Base-by-base conservation (phyloP, 208 protist genomes). In the Jaenimonas drosophilae region DNA sequence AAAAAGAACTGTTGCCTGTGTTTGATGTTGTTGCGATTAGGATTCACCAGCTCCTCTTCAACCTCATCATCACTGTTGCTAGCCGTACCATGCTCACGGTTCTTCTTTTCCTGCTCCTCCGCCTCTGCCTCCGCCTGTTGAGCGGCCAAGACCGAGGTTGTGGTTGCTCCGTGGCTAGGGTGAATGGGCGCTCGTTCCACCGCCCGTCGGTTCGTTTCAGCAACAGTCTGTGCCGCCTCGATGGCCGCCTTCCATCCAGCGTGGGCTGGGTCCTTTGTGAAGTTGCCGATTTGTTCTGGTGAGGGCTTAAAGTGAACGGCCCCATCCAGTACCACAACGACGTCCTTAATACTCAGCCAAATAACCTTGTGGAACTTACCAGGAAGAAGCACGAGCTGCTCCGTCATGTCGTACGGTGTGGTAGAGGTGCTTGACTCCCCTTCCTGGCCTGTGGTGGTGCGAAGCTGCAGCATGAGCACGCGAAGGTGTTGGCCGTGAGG, bases 281-380 rank as follows among this genome's bases (percentile, higher is more conserved):
- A 88, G 30, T 54, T 67, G 34, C 71, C 68, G 28, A 88, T 21
- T 47, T 92, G 83, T 42, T 82, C 75, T 4, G 78, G 79, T 2
- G 83, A 88, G 17, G 74, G 78, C 34, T 92, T 92, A 33, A 75
- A 70, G n/a, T 58, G 49, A 0, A 92, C 64, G 2, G 54, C 59
- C 27, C 59, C 48, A 46, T 88, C 73, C 2, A 50, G 52, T 25
- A 92, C 67, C 3, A 92, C 74, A 11, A 92, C 55, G 23, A 92
- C 57, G 37, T 92, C 78, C 41, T 72, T 73, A 26, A 88, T 73
- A 32, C 56, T 53, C 2, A 92, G 59, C 79, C 83, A 92, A 33
- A 92, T 88, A 21, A 92, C 83, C 51, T 92, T 92, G 59, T 79
- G 71, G 30, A 92, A 92, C 60, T 88, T 92, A 7, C 83, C 56